Base-by-base conservation (phyloP, 345 rosid species). In the Camelina hispida region DNA sequence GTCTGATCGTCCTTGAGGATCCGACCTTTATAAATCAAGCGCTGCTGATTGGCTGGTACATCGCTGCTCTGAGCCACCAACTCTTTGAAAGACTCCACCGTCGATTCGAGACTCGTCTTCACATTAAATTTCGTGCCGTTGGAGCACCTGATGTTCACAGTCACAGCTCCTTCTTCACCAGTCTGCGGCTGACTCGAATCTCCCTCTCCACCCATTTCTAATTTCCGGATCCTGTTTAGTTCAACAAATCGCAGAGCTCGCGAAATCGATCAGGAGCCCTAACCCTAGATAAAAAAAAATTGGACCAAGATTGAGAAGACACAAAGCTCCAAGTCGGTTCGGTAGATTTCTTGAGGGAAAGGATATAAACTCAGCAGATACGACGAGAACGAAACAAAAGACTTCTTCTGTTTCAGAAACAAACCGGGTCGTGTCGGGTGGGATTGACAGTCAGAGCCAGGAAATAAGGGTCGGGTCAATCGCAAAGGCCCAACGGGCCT, bases 21-120 rank as follows among this genome's bases (percentile, higher is more conserved):
- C 69, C 97, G 97, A 14, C 97, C 94, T 70, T 88, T 91, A 68
- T 89, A 91, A 83, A 91, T 91, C 88, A 91, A 66, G 4, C 92
- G 85, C 80, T 88, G 97, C 75, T 88, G 94, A 69, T 88, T 83
- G 17, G 92, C 89, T 18, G 92, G 92, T 13, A 86, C 79, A n/a
- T 87, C 94, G 73, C 90, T 84, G 68, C 67, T 86, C 80, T 75
- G 83, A n/a, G 93, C 88, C 76, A 88, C 75, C 35, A 87, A 30
- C 38, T 66, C 80, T 72, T 90, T 90, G 81, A 90, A 87, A 3
- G 72, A 78, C 76, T 59, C 91, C 17, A 90, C 88, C 17, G 87
- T 80, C n/a, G 90, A 85, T 34, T 84, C 87, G 35, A 84, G 87
- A 55, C 67, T 79, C 71, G 89, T 74, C 76, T 62, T 77, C 66